Conservation (phyloP, 2,329 filamentous ascomycete genomes). For the Cadophora luteo-olivacea region DNA sequence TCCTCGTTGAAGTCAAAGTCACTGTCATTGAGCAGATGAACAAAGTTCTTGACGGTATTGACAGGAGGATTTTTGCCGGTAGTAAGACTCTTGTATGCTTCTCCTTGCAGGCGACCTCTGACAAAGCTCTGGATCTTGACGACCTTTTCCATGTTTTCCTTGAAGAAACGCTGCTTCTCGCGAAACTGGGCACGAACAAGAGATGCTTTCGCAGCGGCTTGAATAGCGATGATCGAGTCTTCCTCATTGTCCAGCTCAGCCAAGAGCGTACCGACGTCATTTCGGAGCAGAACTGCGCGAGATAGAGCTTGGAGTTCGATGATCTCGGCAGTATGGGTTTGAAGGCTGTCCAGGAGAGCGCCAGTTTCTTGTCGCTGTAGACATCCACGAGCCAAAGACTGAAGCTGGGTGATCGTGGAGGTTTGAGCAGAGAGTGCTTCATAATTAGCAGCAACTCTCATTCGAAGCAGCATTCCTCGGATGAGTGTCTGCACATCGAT, state of each 20-base stretch:
- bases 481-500: constrained; percentile 62
- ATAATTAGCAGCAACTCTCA: constrained; percentile 55
- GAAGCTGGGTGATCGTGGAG: constrained; percentile 64
- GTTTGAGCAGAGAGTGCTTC: constrained; percentile 64
- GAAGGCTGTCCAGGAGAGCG: constrained; percentile 71
- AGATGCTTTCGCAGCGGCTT: constrained; percentile 75
- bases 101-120: constrained; percentile 91
- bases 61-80: constrained; percentile 97
- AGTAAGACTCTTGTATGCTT: constrained; percentile 97
- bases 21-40: constrained; percentile 96
- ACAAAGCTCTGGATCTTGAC: constrained; percentile 99
- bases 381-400: constrained; percentile 71
- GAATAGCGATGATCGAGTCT: constrained; percentile 74
- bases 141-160: constrained; percentile 98
- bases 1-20: constrained; percentile 99
- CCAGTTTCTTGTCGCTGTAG: constrained; percentile 65
- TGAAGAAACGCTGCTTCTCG: constrained; percentile 88
- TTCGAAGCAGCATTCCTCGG: constrained; percentile 67
- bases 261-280: constrained; percentile 75
- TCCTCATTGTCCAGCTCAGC: constrained; percentile 84
- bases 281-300: constrained; percentile 80
- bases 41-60: constrained; percentile 96
- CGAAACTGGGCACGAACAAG: constrained; percentile 77
- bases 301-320: constrained; percentile 75
- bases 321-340: constrained; percentile 71